phyloP scores from a whole-genome alignment of 2,329 filamentous ascomycete species.

The Pyrenophora tritici-repentis region DNA sequence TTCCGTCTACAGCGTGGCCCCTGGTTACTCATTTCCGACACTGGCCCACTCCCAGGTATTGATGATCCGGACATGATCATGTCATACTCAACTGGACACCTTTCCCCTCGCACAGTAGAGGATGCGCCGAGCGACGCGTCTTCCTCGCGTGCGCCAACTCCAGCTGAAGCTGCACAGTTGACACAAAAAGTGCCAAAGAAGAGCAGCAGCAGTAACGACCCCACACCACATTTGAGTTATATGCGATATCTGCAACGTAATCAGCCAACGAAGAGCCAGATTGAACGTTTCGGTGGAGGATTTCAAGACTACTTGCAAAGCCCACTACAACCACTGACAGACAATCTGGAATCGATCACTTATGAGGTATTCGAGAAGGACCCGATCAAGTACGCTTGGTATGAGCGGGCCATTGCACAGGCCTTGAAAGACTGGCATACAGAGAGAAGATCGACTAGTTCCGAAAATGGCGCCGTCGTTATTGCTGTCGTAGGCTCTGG shows the following conservation, averaged over 20 bases:
- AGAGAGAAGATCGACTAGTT: conserved; percentile 74
- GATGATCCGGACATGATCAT: conserved; percentile 48
- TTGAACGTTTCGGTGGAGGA: conserved; percentile 70
- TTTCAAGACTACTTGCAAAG: conserved; percentile 96
- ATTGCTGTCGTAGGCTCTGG: conserved; percentile 93
- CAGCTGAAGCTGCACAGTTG: conserved; percentile 66
- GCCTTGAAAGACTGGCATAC: conserved; percentile 80
- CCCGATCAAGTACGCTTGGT: conserved; percentile 96
- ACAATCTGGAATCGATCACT: conserved; percentile 95
- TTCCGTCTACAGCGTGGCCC: conserved; percentile 63
- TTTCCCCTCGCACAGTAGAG: conserved; percentile 52
- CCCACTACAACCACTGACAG: conserved; percentile 89
- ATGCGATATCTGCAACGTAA: conserved; percentile 81
- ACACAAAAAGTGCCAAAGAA: conserved; percentile 47
- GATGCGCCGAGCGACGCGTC: conserved; percentile 38
- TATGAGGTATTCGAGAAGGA: conserved; percentile 99
- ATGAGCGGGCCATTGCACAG: conserved; percentile 80
- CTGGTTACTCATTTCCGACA: conserved; percentile 65
- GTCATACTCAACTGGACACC: conserved; percentile 42
- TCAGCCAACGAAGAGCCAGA: conserved; percentile 68
- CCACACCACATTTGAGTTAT: conserved; percentile 75
- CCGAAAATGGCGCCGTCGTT: conserved; percentile 72
- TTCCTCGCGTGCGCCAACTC: conserved; percentile 59
- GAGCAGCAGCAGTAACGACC: conserved; percentile 56
- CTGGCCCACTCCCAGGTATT: conserved; percentile 60